Base-by-base conservation (phyloP, 2,329 filamentous ascomycete species). In the Elsinoe australis region DNA sequence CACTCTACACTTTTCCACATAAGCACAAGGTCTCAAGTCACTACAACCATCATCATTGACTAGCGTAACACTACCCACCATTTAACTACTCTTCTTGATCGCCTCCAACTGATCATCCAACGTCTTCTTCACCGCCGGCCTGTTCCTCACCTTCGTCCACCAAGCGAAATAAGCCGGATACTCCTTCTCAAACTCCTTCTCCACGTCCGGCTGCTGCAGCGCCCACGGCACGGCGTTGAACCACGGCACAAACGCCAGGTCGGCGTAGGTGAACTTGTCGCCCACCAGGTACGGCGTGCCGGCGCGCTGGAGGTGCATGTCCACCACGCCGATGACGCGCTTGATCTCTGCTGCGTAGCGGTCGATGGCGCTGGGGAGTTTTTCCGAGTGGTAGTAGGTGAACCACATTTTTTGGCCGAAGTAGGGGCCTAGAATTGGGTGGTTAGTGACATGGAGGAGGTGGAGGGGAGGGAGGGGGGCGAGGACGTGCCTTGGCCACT, bases 321-420 rank as follows among this genome's bases (percentile, higher is more conserved):
- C 68, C 18, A 78, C 51, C 2, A 76, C 72, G 1, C 61, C 58
- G 2, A 66, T 62, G 1, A 76, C 65, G 4, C 73, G 66, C 12
- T 63, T 60, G n/a, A 71, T 62, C 57, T 77, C 71, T 6, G 68
- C 64, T 9, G 54, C 53, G 58, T 76, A 78, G 5, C 73, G 62
- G 10, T 70, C 64, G 15, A 71, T 61, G 7, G 69, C 74, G 5
- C 61, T 67, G 1, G 62, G 64, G 4, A 76, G 3, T 51, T 71
- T 65, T 56, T 75, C 72, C 0, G 57, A 47, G 48, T 67, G 64
- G 52, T 54, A 63, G 24, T 53, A 54, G 6, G 56, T 59, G 53
- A 69, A 69, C 66, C 66, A 68, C 15, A 52, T 54, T 2, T 51
- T 52, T 53, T 72, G 67, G 3, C 70, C 71, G 35, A 59, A 73